phyloP scores from a whole-genome alignment of 1,139 yeast species.

The Torulaspora pretoriensis region DNA sequence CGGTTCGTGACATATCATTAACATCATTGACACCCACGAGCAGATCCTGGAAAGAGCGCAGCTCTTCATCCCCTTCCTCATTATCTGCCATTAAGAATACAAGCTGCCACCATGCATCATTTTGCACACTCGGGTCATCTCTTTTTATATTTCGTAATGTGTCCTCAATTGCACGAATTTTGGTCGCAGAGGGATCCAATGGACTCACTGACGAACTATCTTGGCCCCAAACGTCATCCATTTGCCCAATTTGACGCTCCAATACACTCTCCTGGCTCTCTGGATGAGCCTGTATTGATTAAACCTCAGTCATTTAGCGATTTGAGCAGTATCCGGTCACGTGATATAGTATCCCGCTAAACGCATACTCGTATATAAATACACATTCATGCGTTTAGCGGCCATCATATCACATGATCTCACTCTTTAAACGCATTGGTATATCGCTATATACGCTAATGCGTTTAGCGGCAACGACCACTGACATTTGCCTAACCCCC shows the following conservation, averaged over 20 bases:
- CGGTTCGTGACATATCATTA: conserved; percentile 25
- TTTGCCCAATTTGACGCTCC: not conserved
- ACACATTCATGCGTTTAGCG: conserved; percentile 2
- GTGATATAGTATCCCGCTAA: not conserved
- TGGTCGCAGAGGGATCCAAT: conserved; percentile 5
- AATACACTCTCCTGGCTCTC: not conserved
- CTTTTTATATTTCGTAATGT: conserved; percentile 6
- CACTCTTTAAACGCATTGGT: too few species aligned
- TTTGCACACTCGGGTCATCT: conserved; percentile 5
- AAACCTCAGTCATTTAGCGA: too few species aligned
- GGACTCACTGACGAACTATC: conserved; percentile 1
- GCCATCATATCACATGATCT: not conserved
- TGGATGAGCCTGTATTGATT: too few species aligned
- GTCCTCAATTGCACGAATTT: conserved; percentile 6
- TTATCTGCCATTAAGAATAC: conserved; percentile 24
- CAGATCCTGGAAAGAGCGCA: conserved; percentile 22
- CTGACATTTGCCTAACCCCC: not conserved
- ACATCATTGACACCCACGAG: conserved; percentile 18
- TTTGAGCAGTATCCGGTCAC: not conserved
- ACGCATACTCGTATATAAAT: conserved; percentile 1
- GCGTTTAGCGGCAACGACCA: not conserved
- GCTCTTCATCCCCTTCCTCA: conserved; percentile 20
- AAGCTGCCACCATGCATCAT: conserved; percentile 24
- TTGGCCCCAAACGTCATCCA: conserved; percentile 16
- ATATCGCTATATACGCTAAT: not conserved